Conservation (phyloP, 805 yeast species). For the Lachancea kluyveri region DNA sequence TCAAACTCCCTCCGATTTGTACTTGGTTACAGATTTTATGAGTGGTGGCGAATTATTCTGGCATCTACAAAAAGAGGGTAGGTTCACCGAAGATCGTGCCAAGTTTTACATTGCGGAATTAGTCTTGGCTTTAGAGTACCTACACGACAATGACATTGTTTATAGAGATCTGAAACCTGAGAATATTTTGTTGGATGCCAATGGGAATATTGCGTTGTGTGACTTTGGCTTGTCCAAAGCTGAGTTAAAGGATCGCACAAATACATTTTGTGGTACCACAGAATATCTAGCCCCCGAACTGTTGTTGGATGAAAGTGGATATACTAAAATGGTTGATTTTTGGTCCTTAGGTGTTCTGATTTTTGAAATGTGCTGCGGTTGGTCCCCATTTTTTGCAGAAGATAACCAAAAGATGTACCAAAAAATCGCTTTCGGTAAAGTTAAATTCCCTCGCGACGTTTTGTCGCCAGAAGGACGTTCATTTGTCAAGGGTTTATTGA, state of each 20-base stretch:
- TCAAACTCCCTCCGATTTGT: constrained; percentile 90
- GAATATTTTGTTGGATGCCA: constrained; percentile 89
- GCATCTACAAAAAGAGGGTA: constrained; percentile 95
- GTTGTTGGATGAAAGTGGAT: constrained; percentile 88
- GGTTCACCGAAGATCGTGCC: constrained; percentile 89
- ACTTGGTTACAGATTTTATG: constrained; percentile 95
- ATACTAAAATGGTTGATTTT: constrained; percentile 97
- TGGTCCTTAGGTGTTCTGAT: constrained; percentile 97
- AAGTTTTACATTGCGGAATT: constrained; percentile 96
- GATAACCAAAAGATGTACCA: constrained; percentile 98
- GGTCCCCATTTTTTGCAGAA: constrained; percentile 98
- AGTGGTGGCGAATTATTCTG: constrained; percentile 96
- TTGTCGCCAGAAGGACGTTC: constrained; percentile 89
- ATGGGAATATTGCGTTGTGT: constrained; percentile 95
- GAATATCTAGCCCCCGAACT: constrained; percentile 98
- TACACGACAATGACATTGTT: constrained; percentile 93
- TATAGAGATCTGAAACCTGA: constrained; percentile 97
- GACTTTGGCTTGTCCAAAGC: constrained; percentile 97
- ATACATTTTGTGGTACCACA: constrained; percentile 97
- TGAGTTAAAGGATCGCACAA: constrained; percentile 81
- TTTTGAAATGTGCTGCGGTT: constrained; percentile 99
- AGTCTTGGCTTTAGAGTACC: constrained; percentile 85
- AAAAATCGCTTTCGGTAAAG: constrained; percentile 97
- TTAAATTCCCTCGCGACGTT: constrained; percentile 93
- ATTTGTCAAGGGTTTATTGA: constrained; percentile 89